Evolutionary conservation across 192 early-diverging fungal genomes (phyloP).

Genomic region (Haplosporangium gracile): DNA sequence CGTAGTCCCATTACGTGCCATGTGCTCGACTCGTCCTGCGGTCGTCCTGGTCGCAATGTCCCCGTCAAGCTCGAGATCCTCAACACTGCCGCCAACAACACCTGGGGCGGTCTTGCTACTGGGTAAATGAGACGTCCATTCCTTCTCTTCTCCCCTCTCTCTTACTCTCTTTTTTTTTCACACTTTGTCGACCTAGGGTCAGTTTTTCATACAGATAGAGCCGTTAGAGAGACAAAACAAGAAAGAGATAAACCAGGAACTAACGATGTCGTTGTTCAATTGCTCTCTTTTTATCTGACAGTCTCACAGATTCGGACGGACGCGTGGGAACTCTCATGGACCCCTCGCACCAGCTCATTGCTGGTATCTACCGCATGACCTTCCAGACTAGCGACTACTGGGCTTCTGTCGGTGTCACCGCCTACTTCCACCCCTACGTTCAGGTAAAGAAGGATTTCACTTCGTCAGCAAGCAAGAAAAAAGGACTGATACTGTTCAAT

Average conservation of each 20-base stretch:
- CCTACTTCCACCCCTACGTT: slow-evolving; percentile 87
- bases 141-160: neutral
- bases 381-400: slow-evolving; percentile 84
- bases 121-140: slow-evolving; percentile 9
- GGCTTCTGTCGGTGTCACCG: slow-evolving; percentile 64
- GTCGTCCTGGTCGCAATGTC: slow-evolving; percentile 79
- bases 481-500: neutral
- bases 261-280: neutral
- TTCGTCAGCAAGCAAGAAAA: neutral
- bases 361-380: slow-evolving; percentile 84
- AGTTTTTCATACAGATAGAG: neutral
- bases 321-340: slow-evolving; percentile 76
- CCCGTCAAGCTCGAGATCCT: slow-evolving; percentile 74
- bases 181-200: neutral
- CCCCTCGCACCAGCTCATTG: slow-evolving; percentile 66
- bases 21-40: slow-evolving; percentile 86
- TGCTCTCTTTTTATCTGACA: neutral
- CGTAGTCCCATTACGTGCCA: slow-evolving; percentile 89
- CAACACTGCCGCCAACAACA: slow-evolving; percentile 53
- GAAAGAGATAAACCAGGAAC: neutral
- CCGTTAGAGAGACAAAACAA: neutral
- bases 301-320: slow-evolving; percentile 81
- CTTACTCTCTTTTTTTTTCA: neutral
- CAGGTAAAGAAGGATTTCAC: slow-evolving; percentile 60
- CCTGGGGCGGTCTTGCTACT: slow-evolving; percentile 53